These are phyloP conservation scores for Kwoniella europaea DNA, from an alignment of 768 basidiomycete species.

Conservation along the genomic window DNA sequence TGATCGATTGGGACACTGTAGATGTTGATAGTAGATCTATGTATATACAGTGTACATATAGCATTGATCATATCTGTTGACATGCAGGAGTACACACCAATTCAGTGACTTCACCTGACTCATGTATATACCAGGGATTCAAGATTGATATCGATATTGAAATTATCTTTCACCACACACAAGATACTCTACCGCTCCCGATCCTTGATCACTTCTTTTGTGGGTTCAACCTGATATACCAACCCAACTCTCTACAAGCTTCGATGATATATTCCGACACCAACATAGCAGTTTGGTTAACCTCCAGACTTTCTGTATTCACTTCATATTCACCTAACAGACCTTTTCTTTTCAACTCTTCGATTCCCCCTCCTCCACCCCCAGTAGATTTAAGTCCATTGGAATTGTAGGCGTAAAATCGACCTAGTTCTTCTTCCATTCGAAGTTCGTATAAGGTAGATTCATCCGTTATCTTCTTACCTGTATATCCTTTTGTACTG, in stretches of 20 bases:
- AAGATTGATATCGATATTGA: no score
- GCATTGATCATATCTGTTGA: background rate
- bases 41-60: no score
- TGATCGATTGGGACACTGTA: background rate
- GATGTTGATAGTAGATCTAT: background rate
- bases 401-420: constrained; percentile 7
- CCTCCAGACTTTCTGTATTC: constrained; percentile 4
- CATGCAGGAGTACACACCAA: background rate
- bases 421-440: constrained; percentile 17
- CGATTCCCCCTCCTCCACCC: background rate
- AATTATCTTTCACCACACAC: no score
- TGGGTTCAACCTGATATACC: constrained; percentile 27
- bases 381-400: background rate
- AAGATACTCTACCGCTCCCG: no score
- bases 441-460: constrained; percentile 14
- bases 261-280: constrained; percentile 24
- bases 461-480: constrained; percentile 14
- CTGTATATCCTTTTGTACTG: background rate
- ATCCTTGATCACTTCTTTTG: background rate
- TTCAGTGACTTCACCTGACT: no score
- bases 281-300: constrained; percentile 4
- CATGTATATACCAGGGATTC: no score
- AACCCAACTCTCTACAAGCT: constrained; percentile 32
- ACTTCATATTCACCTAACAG: constrained; percentile 22
- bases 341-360: background rate